Conservation (phyloP, 2,329 filamentous ascomycete genomes). For the Amylocarpus encephaloides region DNA sequence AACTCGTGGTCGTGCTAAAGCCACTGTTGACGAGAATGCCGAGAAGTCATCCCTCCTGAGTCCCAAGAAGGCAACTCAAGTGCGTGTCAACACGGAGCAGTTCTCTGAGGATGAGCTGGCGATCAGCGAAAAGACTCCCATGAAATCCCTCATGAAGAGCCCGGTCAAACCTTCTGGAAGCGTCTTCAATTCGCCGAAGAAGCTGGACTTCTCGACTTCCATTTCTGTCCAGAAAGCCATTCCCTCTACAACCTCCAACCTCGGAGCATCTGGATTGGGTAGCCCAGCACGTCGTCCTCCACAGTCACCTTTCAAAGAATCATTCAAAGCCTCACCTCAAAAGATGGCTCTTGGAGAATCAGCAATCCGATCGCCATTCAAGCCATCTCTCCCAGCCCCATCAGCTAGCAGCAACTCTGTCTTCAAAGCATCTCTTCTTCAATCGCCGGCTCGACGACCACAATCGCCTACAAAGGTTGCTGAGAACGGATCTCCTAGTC, state of each 20-base stretch:
- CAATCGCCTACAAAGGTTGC: slow-evolving; percentile 29
- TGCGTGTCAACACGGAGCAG: slow-evolving; percentile 39
- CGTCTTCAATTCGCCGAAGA: slow-evolving; percentile 31
- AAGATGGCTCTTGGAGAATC: slow-evolving; percentile 30
- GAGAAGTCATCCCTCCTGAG: slow-evolving; percentile 48
- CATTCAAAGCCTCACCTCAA: slow-evolving; percentile 51
- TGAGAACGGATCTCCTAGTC: slow-evolving; percentile 27
- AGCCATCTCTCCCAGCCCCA: slow-evolving; percentile 23
- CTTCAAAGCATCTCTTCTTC: slow-evolving; percentile 29
- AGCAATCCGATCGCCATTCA: slow-evolving; percentile 28
- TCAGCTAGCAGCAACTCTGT: slow-evolving; percentile 13
- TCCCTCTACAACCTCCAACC: slow-evolving; percentile 27
- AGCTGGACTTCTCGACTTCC: slow-evolving; percentile 32
- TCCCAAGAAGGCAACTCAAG: slow-evolving; percentile 59
- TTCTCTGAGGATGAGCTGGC: slow-evolving; percentile 56
- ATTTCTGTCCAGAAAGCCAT: slow-evolving; percentile 28
- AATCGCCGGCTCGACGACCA: slow-evolving; percentile 31
- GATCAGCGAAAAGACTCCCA: slow-evolving; percentile 43
- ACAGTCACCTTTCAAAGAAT: slow-evolving; percentile 47
- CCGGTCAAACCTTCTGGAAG: slow-evolving; percentile 45
- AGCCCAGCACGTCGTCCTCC: slow-evolving; percentile 53
- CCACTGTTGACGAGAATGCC: slow-evolving; percentile 27
- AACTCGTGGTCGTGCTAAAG: slow-evolving; percentile 28
- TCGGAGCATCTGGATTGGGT: slow-evolving; percentile 36
- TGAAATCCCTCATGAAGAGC: slow-evolving; percentile 48